Percentiles rank a stretch among this genome's conserved stretches.
Conservation (phyloP, 129 eudicot species). For the Oenanthe sinensis region DNA sequence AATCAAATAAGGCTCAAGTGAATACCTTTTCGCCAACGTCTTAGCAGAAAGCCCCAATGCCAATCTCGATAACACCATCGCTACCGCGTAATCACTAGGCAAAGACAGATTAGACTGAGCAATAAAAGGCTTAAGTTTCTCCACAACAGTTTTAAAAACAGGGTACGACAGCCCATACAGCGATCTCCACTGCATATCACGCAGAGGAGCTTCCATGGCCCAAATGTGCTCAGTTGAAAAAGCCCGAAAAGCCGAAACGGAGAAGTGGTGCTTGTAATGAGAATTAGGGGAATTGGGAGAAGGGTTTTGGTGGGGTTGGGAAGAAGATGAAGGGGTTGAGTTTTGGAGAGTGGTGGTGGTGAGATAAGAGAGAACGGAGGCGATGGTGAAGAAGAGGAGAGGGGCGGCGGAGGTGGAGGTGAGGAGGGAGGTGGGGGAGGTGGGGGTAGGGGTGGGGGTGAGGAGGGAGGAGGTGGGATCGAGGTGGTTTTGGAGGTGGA, state of each 20-base stretch:
- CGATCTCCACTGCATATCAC: constrained; percentile 88
- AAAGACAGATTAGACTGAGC: constrained; percentile 72
- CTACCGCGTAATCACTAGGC: constrained; percentile 93
- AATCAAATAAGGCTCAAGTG: constrained; percentile 76
- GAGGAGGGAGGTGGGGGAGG: constrained; percentile 46
- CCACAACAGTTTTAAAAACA: constrained; percentile 83
- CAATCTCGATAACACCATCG: constrained; percentile 85
- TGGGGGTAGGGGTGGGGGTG: constrained; percentile 38
- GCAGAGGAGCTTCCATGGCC: constrained; percentile 70
- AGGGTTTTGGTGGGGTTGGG: constrained; percentile 1
- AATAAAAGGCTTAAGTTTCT: constrained; percentile 76
- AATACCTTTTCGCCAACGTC: constrained; percentile 62
- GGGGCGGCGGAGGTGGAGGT: constrained; percentile 89
- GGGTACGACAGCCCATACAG: constrained; percentile 85
- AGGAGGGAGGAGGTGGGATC: constrained; percentile 69
- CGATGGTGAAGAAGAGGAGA: constrained; percentile 82
- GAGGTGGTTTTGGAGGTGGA: constrained; percentile 81
- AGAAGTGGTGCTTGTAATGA: constrained; percentile 40
- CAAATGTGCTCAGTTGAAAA: constrained; percentile 83
- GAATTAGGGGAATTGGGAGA: constrained; percentile 23
- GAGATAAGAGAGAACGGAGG: constrained; percentile 78
- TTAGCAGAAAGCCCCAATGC: constrained; percentile 49
- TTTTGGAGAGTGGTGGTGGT: constrained; percentile 31
- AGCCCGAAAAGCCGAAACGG: constrained; percentile 84
- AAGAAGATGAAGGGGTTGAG: constrained; percentile 14